Base-by-base conservation (phyloP, 345 rosid genomes). In the Cardamine occulta region DNA sequence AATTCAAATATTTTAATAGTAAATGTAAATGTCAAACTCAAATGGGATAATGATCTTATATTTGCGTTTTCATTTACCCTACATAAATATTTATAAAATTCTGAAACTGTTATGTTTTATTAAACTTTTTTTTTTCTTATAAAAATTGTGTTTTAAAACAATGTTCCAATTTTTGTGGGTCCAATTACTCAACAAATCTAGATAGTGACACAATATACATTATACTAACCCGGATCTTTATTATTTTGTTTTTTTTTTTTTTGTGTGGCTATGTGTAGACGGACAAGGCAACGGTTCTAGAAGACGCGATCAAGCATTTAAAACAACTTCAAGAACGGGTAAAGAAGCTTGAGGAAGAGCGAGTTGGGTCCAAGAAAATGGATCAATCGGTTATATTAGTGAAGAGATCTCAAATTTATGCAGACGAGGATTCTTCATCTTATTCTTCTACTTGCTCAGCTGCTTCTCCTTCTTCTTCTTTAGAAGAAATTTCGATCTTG, bases 281-380 rank as follows among this genome's bases (percentile, higher is more conserved):
- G 15, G 81, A 78, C 65, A 78, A 91, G 60, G 93, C 93, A 74
- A 85, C 91, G 2, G 84, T 91, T 21, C 93, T 91, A 28, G 97
- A 88, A 81, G 95, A 83, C 2, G 88, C 97, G 13, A 83, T 85
- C 18, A 89, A 77, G 78, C 85, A 89, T 66, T 57, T 89, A 59
- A 91, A 91, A 76, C 83, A 82, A 51, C 93, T 91, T 52, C 95
- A 91, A 76, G 91, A 88, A 72, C 81, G 85, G 1, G 73, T 84
- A 15, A 79, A 83, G 63, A 68, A 65, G 29, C 69, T 86, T 0
- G 91, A 91, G 47, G 93, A 88, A 63, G 88, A 84, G 67, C 63
- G 42, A 49, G 51, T 17, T 0, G 64, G 44, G n/a, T 71, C 80
- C 37, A 88, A 64, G 75, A 85, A 79, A 71, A 88, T 83, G 4